Evolutionary conservation across 306 rosid species (phyloP).

Genomic region (Ziziphus jujuba): DNA sequence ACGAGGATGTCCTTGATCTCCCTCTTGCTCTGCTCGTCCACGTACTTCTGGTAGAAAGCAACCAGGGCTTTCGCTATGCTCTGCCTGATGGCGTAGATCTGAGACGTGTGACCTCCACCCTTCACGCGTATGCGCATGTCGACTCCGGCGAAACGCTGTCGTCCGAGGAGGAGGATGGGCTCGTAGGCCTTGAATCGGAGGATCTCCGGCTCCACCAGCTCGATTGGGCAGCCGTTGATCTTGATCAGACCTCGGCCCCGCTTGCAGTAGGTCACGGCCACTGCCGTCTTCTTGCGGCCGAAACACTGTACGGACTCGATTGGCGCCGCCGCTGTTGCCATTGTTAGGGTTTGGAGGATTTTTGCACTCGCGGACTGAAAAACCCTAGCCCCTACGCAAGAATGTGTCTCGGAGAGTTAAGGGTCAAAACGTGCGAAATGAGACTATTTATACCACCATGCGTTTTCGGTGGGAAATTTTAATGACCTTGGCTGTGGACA

Average conservation of each 20-base stretch:
- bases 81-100: slow-evolving; percentile 84
- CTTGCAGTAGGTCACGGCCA: slow-evolving; percentile 87
- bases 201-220: slow-evolving; percentile 74
- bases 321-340: slow-evolving; percentile 19
- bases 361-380: not conserved
- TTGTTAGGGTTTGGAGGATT: slow-evolving; percentile 22
- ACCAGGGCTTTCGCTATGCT: slow-evolving; percentile 84
- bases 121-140: slow-evolving; percentile 82
- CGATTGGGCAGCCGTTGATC: slow-evolving; percentile 86
- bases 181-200: slow-evolving; percentile 82
- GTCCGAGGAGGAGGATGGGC: slow-evolving; percentile 72
- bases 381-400: slow-evolving; percentile 7
- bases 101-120: slow-evolving; percentile 84
- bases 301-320: slow-evolving; percentile 76
- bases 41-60: slow-evolving; percentile 80
- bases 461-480: not conserved
- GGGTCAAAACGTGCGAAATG: not conserved
- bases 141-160: slow-evolving; percentile 63
- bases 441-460: slow-evolving; percentile 11
- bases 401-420: not conserved
- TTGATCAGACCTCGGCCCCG: slow-evolving; percentile 78
- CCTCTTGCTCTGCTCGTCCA: slow-evolving; percentile 90
- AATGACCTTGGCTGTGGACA: not conserved
- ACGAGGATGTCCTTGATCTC: slow-evolving; percentile 83
- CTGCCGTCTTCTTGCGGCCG: slow-evolving; percentile 89